These are phyloP conservation scores for Cladorrhinum sp. DNA, from an alignment of 2,329 filamentous ascomycete species.

Conservation along the genomic window DNA sequence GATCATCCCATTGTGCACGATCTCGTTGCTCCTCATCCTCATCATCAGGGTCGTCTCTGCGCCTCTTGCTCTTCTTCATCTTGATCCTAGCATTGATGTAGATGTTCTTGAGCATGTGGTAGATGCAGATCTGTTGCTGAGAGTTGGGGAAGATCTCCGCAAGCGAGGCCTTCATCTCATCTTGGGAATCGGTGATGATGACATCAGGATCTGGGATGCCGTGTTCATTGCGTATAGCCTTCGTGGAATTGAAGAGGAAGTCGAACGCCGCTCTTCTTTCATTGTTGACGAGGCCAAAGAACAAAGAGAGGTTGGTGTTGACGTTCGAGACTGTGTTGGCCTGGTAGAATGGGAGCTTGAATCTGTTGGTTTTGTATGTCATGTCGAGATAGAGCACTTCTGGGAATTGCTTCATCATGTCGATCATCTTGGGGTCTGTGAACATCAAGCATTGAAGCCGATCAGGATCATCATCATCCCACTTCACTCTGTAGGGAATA, in stretches of 20 bases:
- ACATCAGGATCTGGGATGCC: not conserved
- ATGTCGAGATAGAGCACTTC: not conserved
- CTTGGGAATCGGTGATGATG: not conserved
- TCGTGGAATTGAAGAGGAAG: not conserved
- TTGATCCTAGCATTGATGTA: not conserved
- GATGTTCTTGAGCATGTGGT: not conserved
- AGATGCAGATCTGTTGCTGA: not conserved
- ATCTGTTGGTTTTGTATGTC: not conserved
- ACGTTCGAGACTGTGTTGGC: not conserved
- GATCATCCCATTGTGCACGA: not conserved
- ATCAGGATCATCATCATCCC: not conserved
- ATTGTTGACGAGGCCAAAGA: not conserved
- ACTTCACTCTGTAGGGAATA: not conserved
- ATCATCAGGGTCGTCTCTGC: not conserved
- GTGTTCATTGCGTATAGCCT: not conserved
- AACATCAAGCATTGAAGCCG: not conserved
- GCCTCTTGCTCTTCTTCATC: not conserved
- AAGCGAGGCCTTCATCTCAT: not conserved
- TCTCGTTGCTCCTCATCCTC: not conserved
- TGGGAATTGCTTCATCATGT: not conserved
- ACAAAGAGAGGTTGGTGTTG: not conserved
- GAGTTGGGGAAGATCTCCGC: not conserved
- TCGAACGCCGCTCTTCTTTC: not conserved
- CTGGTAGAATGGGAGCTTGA: not conserved
- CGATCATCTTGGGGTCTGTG: not conserved